Conservation (phyloP, 495 filamentous ascomycete species). For the Talaromyces trachyspermus region DNA sequence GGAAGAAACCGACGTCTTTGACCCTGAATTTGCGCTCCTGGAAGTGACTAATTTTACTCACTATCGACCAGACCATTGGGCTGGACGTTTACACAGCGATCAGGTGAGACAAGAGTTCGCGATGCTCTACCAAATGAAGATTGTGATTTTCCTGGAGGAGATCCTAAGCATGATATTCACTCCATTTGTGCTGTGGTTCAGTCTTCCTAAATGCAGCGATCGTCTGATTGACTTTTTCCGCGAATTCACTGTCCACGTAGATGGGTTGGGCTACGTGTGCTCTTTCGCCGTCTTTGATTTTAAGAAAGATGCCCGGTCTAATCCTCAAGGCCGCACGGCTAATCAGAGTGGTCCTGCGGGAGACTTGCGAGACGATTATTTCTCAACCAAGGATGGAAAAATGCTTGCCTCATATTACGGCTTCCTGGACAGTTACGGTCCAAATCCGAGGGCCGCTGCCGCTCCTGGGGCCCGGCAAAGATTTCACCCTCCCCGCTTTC, state of each 20-base stretch:
- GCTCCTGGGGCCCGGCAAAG: constrained; percentile 32
- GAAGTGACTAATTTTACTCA: constrained; percentile 89
- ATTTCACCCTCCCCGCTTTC: constrained; percentile 78
- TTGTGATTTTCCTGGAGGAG: constrained; percentile 87
- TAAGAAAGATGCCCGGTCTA: constrained; percentile 66
- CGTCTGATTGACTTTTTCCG: constrained; percentile 95
- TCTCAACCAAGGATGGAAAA: constrained; percentile 89
- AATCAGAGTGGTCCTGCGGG: constrained; percentile 20
- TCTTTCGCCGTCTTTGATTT: constrained; percentile 98
- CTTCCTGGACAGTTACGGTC: constrained; percentile 83
- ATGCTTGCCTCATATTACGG: constrained; percentile 93
- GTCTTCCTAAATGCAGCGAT: constrained; percentile 82
- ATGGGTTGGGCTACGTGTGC: constrained; percentile 91
- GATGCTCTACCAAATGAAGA: constrained; percentile 76
- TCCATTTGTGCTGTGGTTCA: constrained; percentile 81
- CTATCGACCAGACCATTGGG: constrained; percentile 83
- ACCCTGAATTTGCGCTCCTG: constrained; percentile 79
- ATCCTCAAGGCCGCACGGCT: constrained; percentile 28
- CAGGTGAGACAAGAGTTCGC: constrained; percentile 82
- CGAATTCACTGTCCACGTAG: constrained; percentile 94
- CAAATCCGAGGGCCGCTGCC: constrained; percentile 51
- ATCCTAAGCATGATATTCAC: constrained; percentile 87
- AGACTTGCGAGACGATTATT: constrained; percentile 85
- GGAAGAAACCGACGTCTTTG: constrained; percentile 83
- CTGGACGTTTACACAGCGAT: constrained; percentile 78